phyloP scores from a whole-genome alignment of 768 basidiomycete species.

The Leccinum variicolor region DNA sequence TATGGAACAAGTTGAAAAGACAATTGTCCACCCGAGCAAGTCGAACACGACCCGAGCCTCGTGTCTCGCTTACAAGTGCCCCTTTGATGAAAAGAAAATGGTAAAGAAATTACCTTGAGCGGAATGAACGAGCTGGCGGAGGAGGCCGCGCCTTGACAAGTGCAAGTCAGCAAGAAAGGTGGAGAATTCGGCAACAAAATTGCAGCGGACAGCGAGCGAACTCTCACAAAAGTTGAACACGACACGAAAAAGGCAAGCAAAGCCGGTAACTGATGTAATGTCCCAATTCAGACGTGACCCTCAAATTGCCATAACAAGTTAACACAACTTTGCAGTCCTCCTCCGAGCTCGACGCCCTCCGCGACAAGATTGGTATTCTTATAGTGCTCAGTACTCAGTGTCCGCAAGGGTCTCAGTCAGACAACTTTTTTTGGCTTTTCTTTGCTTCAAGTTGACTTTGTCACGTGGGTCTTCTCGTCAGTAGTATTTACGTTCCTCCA shows the following conservation, averaged over 20 bases:
- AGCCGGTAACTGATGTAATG: slow-evolving; percentile 44
- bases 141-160: slow-evolving; percentile 62
- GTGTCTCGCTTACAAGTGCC: slow-evolving; percentile 20
- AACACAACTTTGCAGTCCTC: slow-evolving; percentile 2
- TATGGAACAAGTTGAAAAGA: slow-evolving; percentile 20
- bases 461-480: slow-evolving; percentile 27
- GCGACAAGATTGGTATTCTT: background rate
- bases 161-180: slow-evolving; percentile 11
- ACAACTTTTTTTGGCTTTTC: slow-evolving; percentile 35
- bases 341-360: background rate
- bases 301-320: slow-evolving; percentile 31
- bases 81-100: slow-evolving; percentile 8
- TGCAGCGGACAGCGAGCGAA: slow-evolving; percentile 10
- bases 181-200: background rate
- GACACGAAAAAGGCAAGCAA: slow-evolving; percentile 41
- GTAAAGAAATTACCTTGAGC: slow-evolving; percentile 42
- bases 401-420: slow-evolving; percentile 11
- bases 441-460: slow-evolving; percentile 54
- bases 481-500: background rate
- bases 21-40: slow-evolving; percentile 27
- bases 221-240: slow-evolving; percentile 34
- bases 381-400: slow-evolving; percentile 19
- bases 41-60: slow-evolving; percentile 17
- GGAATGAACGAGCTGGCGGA: slow-evolving; percentile 63
- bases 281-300: slow-evolving; percentile 38